These are phyloP conservation scores for Trichoderma erinaceum DNA, from an alignment of 495 filamentous ascomycete genomes.

Conservation along the genomic window DNA sequence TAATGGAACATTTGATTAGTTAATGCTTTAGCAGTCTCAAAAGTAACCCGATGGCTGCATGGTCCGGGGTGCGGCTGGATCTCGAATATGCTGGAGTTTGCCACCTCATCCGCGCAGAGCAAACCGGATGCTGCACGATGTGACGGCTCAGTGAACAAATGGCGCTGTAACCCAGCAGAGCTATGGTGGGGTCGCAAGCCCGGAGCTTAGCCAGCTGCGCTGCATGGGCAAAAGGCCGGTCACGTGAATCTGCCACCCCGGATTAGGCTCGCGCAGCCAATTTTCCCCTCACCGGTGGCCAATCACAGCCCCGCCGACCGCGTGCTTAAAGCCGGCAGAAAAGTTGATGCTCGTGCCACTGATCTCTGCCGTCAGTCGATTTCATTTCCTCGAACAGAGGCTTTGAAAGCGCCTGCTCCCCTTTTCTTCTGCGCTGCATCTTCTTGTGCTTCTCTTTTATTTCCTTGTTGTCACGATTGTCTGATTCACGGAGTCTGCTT, in stretches of 20 bases:
- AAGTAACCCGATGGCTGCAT: neutral
- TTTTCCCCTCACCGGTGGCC: slow-evolving; percentile 13
- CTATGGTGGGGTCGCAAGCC: slow-evolving; percentile 2
- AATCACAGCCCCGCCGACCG: slow-evolving; percentile 8
- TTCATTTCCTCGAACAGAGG: neutral
- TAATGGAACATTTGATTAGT: too few species aligned
- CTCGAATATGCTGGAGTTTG: neutral
- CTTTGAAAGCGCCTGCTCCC: neutral
- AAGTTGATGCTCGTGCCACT: slow-evolving; percentile 14
- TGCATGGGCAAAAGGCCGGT: neutral
- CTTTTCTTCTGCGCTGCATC: neutral
- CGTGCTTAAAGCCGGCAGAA: slow-evolving; percentile 9
- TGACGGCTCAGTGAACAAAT: neutral
- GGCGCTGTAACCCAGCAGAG: neutral
- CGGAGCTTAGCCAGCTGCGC: neutral
- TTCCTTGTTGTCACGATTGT: neutral
- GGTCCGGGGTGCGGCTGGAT: neutral
- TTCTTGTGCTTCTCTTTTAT: neutral
- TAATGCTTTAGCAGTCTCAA: too few species aligned
- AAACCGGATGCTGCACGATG: neutral
- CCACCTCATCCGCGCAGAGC: neutral
- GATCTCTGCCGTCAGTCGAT: slow-evolving; percentile 4
- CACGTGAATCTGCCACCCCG: slow-evolving; percentile 8
- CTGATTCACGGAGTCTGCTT: neutral
- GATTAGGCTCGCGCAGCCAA: neutral